Percentiles rank a stretch among this genome's conserved stretches.
Conservation (phyloP, 2,329 filamentous ascomycete genomes). For the Penicillium sp. region DNA sequence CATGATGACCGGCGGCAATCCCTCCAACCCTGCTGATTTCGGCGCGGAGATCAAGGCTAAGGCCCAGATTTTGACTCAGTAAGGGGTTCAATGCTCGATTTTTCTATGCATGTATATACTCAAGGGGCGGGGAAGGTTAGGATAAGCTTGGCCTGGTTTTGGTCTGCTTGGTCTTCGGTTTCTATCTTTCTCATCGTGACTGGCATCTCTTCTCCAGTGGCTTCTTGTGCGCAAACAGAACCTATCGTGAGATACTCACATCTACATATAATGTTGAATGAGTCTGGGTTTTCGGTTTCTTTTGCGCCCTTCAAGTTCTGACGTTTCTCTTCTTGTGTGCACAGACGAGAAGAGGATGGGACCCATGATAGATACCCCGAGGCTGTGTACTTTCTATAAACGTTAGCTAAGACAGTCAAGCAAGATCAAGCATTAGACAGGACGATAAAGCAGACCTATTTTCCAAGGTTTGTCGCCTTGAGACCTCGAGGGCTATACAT, state of each 20-base stretch:
- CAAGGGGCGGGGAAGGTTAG: not conserved
- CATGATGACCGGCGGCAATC: conserved; percentile 28
- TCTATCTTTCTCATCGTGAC: not conserved
- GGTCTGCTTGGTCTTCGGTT: not conserved
- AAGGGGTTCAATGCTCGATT: not conserved
- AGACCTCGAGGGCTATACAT: not conserved
- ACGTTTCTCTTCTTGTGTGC: not conserved
- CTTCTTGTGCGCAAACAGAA: not conserved
- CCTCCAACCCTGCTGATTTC: conserved; percentile 25
- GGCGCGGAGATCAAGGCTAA: conserved; percentile 26
- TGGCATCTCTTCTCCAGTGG: not conserved
- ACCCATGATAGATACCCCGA: not conserved
- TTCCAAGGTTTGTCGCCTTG: not conserved
- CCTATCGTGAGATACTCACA: not conserved
- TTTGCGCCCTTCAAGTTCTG: not conserved
- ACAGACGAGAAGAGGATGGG: not conserved
- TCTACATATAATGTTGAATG: not conserved
- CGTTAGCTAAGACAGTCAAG: not conserved
- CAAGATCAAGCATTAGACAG: not conserved
- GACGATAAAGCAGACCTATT: not conserved
- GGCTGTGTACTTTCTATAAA: not conserved
- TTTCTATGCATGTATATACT: no score
- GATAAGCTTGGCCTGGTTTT: not conserved
- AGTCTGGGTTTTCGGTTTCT: not conserved
- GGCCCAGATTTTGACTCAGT: conserved; percentile 17